Conservation (phyloP, 1,139 yeast genomes). For the Yamadazyma diospyri region DNA sequence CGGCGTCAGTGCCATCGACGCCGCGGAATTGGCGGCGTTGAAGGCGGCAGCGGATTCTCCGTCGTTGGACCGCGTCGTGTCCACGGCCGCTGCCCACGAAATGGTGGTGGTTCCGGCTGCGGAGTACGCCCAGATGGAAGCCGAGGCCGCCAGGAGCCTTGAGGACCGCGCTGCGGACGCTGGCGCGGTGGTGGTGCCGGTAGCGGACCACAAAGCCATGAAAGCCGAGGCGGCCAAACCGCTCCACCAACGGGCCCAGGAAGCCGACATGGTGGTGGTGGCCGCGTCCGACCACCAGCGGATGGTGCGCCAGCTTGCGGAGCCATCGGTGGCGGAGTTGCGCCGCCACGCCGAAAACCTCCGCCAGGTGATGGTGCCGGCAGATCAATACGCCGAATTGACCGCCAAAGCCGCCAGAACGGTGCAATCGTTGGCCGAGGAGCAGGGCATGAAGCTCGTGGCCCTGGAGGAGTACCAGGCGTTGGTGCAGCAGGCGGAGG, state of each 20-base stretch:
- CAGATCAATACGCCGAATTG: constrained; percentile 13
- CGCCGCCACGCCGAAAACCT: constrained; percentile 13
- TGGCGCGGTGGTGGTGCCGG: constrained; percentile 7
- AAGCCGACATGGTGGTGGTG: constrained; percentile 18
- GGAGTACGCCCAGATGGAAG: constrained; percentile 10
- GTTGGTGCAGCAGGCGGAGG: constrained; percentile 14
- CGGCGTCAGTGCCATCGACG: constrained; percentile 16
- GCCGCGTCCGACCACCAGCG: constrained; percentile 12
- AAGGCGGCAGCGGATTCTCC: constrained; percentile 9
- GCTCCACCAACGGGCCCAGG: constrained; percentile 16
- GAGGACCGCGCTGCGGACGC: constrained; percentile 11
- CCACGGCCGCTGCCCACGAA: constrained; percentile 21
- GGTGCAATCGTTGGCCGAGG: constrained; percentile 15
- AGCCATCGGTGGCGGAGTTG: constrained; percentile 17
- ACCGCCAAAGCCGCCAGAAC: constrained; percentile 14
- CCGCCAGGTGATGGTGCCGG: constrained; percentile 2
- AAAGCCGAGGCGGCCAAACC: neutral
- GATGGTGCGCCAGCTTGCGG: constrained; percentile 6
- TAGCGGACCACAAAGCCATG: constrained; percentile 8
- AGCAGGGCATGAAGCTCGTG: constrained; percentile 13
- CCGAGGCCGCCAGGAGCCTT: constrained; percentile 8
- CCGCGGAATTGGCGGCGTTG: constrained; percentile 13
- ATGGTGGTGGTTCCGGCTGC: constrained; percentile 17
- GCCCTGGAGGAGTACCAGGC: constrained; percentile 17
- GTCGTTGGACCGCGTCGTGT: constrained; percentile 17